These are phyloP conservation scores for Diaporthe vexans DNA, from an alignment of 2,329 filamentous ascomycete species.

Conservation along the genomic window DNA sequence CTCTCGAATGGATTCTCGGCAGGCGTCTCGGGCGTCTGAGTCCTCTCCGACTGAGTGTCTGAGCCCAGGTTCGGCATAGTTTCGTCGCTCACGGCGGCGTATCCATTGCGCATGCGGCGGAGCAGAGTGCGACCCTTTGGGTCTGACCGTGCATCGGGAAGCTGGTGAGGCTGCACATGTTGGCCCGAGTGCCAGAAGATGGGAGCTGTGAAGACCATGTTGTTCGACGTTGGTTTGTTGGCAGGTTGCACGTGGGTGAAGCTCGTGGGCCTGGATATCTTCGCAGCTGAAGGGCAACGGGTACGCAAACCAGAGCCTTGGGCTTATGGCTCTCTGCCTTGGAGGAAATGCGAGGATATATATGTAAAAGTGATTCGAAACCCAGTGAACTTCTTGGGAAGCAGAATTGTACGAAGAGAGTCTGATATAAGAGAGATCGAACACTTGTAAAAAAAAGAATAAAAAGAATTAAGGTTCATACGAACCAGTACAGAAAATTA, in stretches of 20 bases:
- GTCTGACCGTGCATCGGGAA: slow-evolving; percentile 32
- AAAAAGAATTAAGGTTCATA: neutral
- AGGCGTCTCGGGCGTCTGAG: neutral
- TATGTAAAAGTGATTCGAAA: neutral
- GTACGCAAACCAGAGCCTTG: neutral
- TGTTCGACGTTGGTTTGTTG: neutral
- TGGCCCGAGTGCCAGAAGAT: slow-evolving; percentile 31
- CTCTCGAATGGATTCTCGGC: slow-evolving; percentile 11
- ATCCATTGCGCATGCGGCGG: slow-evolving; percentile 20
- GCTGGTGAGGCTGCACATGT: slow-evolving; percentile 20
- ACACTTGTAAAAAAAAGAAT: neutral
- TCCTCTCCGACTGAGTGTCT: slow-evolving; percentile 11
- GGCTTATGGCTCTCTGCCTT: neutral
- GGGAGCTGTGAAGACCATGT: slow-evolving; percentile 14
- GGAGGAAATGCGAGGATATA: no score
- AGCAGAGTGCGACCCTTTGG: slow-evolving; percentile 19
- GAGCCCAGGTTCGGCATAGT: neutral
- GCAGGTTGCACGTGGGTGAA: no score
- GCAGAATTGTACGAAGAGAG: neutral
- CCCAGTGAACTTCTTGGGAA: neutral
- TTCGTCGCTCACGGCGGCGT: slow-evolving; percentile 28
- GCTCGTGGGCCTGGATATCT: neutral
- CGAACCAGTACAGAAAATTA: slow-evolving; percentile 11
- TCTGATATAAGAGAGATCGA: neutral
- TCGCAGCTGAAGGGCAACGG: neutral